phyloP scores from a whole-genome alignment of 306 rosid species.

The Amphicarpaea edgeworthii region DNA sequence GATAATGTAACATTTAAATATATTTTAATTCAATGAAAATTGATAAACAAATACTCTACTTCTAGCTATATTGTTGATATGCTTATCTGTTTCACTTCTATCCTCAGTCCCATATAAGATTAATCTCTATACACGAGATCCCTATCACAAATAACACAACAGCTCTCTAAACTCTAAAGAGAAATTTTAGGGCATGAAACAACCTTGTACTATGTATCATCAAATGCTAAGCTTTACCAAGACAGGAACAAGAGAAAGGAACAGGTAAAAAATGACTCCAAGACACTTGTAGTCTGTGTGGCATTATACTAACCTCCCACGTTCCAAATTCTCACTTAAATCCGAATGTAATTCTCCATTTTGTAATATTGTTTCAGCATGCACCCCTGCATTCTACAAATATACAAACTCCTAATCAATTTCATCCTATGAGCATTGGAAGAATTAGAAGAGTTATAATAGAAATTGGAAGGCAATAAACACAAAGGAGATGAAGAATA shows the following conservation, averaged over 20 bases:
- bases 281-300: background rate
- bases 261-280: background rate
- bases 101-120: slow-evolving; percentile 3
- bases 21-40: background rate
- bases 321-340: slow-evolving; percentile 46
- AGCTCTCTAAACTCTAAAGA: slow-evolving; percentile 35
- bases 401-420: slow-evolving; percentile 37
- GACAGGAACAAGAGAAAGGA: slow-evolving; percentile 11
- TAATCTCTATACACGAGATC: slow-evolving; percentile 2
- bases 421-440: slow-evolving; percentile 23
- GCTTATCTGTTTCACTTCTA: background rate
- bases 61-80: slow-evolving; percentile 6
- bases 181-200: background rate
- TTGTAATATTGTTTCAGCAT: slow-evolving; percentile 31
- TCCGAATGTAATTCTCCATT: slow-evolving; percentile 39
- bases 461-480: slow-evolving; percentile 12
- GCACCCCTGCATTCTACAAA: slow-evolving; percentile 57
- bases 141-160: slow-evolving; percentile 1
- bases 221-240: slow-evolving; percentile 27
- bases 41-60: slow-evolving; percentile 6
- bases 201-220: slow-evolving; percentile 10
- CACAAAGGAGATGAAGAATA: slow-evolving; percentile 36
- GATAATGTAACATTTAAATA: background rate
- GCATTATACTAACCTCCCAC: slow-evolving; percentile 58
- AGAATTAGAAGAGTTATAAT: slow-evolving; percentile 28